These are phyloP conservation scores for Diaporthe aspalathi DNA, from an alignment of 2,329 filamentous ascomycete genomes.

Conservation along the genomic window DNA sequence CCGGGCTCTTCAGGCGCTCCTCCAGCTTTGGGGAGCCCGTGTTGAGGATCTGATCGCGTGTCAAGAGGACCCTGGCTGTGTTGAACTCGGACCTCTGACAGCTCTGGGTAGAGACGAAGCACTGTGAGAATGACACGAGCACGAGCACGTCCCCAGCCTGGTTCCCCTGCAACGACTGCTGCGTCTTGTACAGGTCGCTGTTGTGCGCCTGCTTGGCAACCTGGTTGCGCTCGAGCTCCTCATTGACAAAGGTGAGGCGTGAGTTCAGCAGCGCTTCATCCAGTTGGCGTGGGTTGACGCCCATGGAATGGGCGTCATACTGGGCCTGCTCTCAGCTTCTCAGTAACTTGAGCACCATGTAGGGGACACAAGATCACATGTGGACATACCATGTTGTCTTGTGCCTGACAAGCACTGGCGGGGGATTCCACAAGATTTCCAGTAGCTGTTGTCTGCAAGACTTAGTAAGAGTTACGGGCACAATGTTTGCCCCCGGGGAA, in stretches of 20 bases:
- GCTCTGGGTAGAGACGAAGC: neutral
- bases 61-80: slow-evolving; percentile 26
- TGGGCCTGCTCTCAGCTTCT: neutral
- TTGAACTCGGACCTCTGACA: slow-evolving; percentile 25
- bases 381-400: neutral
- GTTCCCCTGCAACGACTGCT: neutral
- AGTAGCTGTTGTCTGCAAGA: neutral
- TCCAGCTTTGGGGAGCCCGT: slow-evolving; percentile 30
- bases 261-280: neutral
- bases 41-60: slow-evolving; percentile 16
- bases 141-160: slow-evolving; percentile 8
- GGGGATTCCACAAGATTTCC: neutral
- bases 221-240: slow-evolving; percentile 12
- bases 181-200: slow-evolving; percentile 31
- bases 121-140: slow-evolving; percentile 26
- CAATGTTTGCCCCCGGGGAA: too few relatives aligned
- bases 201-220: slow-evolving; percentile 31
- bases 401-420: neutral
- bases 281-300: neutral
- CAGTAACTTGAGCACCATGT: neutral
- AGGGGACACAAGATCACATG: neutral
- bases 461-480: neutral
- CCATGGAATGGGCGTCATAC: too few relatives aligned
- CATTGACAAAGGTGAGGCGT: neutral
- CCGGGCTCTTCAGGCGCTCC: slow-evolving; percentile 18